Conservation (phyloP, 169 alveolate genomes). For the Eimeria necatrix region DNA sequence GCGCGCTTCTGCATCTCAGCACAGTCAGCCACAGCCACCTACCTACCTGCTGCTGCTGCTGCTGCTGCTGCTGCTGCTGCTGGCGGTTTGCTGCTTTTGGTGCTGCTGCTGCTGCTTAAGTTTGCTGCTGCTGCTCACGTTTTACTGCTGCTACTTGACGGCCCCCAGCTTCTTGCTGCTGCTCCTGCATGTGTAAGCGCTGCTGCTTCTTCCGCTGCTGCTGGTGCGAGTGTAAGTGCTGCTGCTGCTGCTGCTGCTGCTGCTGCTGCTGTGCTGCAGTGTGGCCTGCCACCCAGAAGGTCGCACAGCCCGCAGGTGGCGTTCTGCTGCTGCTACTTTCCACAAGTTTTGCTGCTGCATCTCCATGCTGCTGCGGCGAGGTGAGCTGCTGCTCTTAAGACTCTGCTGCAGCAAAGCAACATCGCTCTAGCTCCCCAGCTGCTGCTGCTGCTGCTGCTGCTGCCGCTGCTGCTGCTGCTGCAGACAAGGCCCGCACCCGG, state of each 20-base stretch:
- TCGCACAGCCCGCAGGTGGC: not conserved
- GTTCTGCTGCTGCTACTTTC: not conserved
- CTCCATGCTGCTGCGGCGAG: not conserved
- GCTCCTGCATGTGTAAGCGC: no score
- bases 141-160: no score
- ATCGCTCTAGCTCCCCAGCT: not conserved
- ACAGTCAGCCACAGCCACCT: not conserved
- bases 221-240: no score
- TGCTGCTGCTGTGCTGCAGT: slow-evolving; percentile 20
- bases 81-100: not conserved
- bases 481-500: no score
- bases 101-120: slow-evolving; percentile 28
- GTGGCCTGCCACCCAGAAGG: not conserved
- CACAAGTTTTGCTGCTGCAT: not conserved
- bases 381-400: not conserved
- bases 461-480: no score
- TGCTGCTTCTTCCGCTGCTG: slow-evolving; percentile 27
- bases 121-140: no score
- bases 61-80: no score
- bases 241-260: not conserved
- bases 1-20: not conserved
- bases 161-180: no score
- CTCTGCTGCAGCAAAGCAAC: not conserved
- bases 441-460: slow-evolving; percentile 2
- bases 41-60: not conserved